Base-by-base conservation (phyloP, 2,329 filamentous ascomycete species). In the Cryphonectria nitschkei region DNA sequence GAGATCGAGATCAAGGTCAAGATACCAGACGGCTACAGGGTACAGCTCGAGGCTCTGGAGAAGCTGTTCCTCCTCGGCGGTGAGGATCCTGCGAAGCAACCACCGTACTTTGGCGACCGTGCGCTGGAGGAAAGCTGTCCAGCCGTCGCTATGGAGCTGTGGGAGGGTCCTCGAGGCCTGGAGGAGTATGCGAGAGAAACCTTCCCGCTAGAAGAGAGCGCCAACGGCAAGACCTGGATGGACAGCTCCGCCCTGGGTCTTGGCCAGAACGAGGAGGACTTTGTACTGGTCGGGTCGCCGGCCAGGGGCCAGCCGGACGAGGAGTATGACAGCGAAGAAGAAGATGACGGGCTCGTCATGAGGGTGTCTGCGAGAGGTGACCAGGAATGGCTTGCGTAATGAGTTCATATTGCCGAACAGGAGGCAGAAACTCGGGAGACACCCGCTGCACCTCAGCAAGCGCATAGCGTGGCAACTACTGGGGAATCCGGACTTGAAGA, bases 161-260 rank as follows among this genome's bases (percentile, higher is more conserved):
- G 96, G 96, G 93, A 97, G 78, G 96, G 94, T 4, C 94, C 94
- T 75, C 87, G 96, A 68, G 93, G 93, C 41, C 87, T 98, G 75
- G 94, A 98, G 79, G 96, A 98, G 81, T 99, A 98, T 79, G 95
- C 95, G 1, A 87, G 93, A 65, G 96, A 98, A 79, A 94, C 97
- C 39, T 98, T 98, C 77, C 93, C 94, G 0, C 87, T 98, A 16
- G 96, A 99, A 80, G 96, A 99, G 82, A 92, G 95, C 76, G 94
- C 94, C 43, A 98, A 98, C 79, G 95, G 95, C 6, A 83, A 96
- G 77, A 93, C 92, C 22, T 99, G 96, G 96, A 98, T 98, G 95
- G 63, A 65, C 43, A 65, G 43, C 6, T 26, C 63, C 14, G 26
- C 63, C 13, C 29, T 65, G 43, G 63, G 63, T 8, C 63, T 65